Base-by-base conservation (phyloP, 371 early-diverging fungal genomes). In the Mortierella sp. region DNA sequence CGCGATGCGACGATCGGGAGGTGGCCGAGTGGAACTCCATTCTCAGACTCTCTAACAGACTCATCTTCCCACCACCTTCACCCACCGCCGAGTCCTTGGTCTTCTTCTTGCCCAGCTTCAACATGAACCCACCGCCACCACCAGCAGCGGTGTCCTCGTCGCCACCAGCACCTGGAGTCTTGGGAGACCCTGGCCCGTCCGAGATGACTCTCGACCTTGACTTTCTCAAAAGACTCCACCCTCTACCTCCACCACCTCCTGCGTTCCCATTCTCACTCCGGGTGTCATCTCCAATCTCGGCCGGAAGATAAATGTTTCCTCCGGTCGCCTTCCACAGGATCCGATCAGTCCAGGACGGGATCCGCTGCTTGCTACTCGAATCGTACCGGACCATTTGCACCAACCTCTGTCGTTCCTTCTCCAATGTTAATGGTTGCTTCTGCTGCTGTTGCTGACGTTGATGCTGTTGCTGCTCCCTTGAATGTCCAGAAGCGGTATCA, bases 331-430 rank as follows among this genome's bases (percentile, higher is more conserved):
- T 86, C 89, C 88, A 95, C 66, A 97, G 82, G 58, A 97, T 96
- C 9, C 98, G 91, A 76, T 97, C 98, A 0, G 96, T 96, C 95
- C 96, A 97, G 9, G 95, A 92, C 1, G 98, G 98, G 0, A 96
- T 91, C 8, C 98, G 92, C 77, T 91, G 90, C 85, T 97, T 97
- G 29, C 91, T 89, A 58, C 93, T 92, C 11, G 94, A 90, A 72
- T 96, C 95, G 73, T 95, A 95, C 1, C 72, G 77, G 4, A 87
- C 68, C 9, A 86, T 73, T 34, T 29, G 26, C 19, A 53, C 19
- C 40, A 64, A 26, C 52, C 70, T 68, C 47, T 79, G 70, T 37
- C 55, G 55, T 9, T 63, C 41, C 19, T 64, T 24, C 47, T 55
- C 34, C 11, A 34, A 14, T 16, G 34, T 16, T 16, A 55, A 7